phyloP scores from a whole-genome alignment of 2,329 filamentous ascomycete species.

The Dactylonectria macrodidyma region DNA sequence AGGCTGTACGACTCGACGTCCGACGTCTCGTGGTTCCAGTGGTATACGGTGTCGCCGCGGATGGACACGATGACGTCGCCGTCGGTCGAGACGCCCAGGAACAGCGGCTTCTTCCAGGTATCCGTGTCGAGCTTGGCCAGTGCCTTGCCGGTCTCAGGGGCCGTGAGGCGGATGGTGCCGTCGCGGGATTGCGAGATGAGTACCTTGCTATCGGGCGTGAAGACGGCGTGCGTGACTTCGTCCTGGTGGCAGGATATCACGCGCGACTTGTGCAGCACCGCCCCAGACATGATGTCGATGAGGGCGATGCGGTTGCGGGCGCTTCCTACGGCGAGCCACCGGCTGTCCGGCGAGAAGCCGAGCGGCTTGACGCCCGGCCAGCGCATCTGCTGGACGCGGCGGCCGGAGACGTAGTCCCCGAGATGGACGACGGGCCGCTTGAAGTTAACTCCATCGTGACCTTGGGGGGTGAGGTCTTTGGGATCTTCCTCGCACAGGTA shows the following conservation, averaged over 20 bases:
- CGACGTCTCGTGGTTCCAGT: conserved; percentile 51
- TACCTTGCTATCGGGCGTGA: conserved; percentile 44
- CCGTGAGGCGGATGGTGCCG: conserved; percentile 47
- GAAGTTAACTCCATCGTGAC: conserved; percentile 42
- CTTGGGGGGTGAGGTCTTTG: conserved; percentile 38
- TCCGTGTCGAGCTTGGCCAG: conserved; percentile 50
- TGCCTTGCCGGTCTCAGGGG: conserved; percentile 35
- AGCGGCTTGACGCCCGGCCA: conserved; percentile 44
- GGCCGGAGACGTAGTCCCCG: conserved; percentile 44
- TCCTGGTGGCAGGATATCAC: conserved; percentile 44
- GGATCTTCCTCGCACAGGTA: conserved; percentile 46
- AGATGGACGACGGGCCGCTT: conserved; percentile 43
- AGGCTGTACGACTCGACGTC: conserved; percentile 51
- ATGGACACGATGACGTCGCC: conserved; percentile 51
- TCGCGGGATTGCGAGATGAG: conserved; percentile 47
- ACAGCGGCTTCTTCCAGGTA: conserved; percentile 46
- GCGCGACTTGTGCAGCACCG: conserved; percentile 33
- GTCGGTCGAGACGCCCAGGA: conserved; percentile 48
- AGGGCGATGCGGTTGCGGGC: conserved; percentile 43
- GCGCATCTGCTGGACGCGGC: conserved; percentile 36
- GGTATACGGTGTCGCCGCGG: conserved; percentile 53
- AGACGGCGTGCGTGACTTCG: conserved; percentile 46
- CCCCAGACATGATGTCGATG: conserved; percentile 34
- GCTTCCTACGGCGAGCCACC: conserved; percentile 43
- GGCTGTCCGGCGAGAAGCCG: conserved; percentile 43